Base-by-base conservation (phyloP, 176 grass and related monocot species). In the Thinopyrum elongatum region DNA sequence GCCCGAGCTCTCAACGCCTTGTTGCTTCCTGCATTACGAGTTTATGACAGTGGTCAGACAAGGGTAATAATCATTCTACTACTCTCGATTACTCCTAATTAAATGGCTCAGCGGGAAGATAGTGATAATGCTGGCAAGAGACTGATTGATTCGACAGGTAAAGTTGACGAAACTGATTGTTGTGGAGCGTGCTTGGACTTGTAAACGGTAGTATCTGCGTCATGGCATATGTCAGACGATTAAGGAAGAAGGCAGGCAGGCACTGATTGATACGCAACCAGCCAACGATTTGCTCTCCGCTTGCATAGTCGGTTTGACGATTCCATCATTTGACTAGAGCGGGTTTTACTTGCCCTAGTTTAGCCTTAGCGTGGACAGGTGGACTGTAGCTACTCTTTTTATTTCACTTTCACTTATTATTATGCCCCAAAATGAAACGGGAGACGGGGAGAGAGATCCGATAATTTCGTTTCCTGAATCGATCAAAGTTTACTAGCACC, bases 191-290 rank as follows among this genome's bases (percentile, higher is more conserved):
- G 70, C 22, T 25, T 25, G 70, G 42, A 75, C 25, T 75, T 75
- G 72, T 75, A 74, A 51, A 15, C 42, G 15, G 8, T 11, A 3
- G 8, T 11, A 3, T 51, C 15, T 28, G 8, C 44, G 72, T 75
- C 72, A 75, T 75, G 72, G 72, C 46, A 10, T 51, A 51, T 75
- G 44, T 75, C 72, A 75, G 72, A 75, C 42, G 42, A 75, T 29
- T 6, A 51, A 75, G 42, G 51, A 53, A 17, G 16, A 75, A 47
- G 44, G 4, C 13, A 14, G 71, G 14, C 2, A 14, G 23, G 7
- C 41, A 0, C n/a, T 74, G 23, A 74, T 26, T 46, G 38, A 74
- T 29, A 49, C 6, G 47, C 49, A 53, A 19, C 7, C 3, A 33
- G 19, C 7, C 15, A 51, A 29, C 13, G 42, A 51, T 75, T 75